Conservation (phyloP, 345 rosid species). For the Eucalyptus polybractea region DNA sequence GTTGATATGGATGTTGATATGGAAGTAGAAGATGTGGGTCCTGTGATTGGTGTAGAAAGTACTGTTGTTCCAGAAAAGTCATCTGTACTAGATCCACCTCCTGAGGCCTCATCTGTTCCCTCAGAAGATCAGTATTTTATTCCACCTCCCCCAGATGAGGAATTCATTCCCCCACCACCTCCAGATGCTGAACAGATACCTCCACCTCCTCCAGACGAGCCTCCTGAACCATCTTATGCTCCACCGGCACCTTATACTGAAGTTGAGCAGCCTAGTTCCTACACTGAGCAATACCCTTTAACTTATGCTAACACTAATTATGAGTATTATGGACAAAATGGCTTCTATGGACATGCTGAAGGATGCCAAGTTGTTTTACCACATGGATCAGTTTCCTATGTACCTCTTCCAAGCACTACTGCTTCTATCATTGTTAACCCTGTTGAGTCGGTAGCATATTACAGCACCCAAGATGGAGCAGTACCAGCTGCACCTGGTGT, state of each 20-base stretch:
- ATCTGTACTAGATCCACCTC: constrained; percentile 13
- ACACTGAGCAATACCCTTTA: constrained; percentile 35
- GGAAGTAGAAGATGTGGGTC: constrained; percentile 76
- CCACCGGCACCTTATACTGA: constrained; percentile 22
- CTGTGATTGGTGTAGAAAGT: constrained; percentile 7
- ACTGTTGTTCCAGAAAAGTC: constrained; percentile 12
- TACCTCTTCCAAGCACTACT: constrained; percentile 33
- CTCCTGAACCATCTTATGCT: constrained; percentile 45
- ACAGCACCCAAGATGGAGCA: constrained; percentile 36
- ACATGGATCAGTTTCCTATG: constrained; percentile 47
- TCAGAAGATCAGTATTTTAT: constrained; percentile 12
- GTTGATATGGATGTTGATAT: constrained; percentile 95
- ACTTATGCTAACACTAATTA: constrained; percentile 36
- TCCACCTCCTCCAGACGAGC: constrained; percentile 84
- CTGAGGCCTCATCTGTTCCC: constrained; percentile 5
- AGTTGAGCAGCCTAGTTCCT: constrained; percentile 33
- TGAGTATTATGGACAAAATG: constrained; percentile 41
- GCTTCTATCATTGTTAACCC: constrained; percentile 33
- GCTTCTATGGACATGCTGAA: constrained; percentile 53
- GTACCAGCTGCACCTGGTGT: constrained; percentile 29
- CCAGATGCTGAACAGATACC: constrained; percentile 71
- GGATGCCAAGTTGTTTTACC: constrained; percentile 51
- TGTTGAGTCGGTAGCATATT: constrained; percentile 37
- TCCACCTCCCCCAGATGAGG: constrained; percentile 69
- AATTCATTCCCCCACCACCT: constrained; percentile 94